A percentile compares a stretch with the other conserved stretches of the same genome.
These are phyloP conservation scores for Tubosaeta sp. DNA, from an alignment of 768 basidiomycete genomes.

Conservation along the genomic window DNA sequence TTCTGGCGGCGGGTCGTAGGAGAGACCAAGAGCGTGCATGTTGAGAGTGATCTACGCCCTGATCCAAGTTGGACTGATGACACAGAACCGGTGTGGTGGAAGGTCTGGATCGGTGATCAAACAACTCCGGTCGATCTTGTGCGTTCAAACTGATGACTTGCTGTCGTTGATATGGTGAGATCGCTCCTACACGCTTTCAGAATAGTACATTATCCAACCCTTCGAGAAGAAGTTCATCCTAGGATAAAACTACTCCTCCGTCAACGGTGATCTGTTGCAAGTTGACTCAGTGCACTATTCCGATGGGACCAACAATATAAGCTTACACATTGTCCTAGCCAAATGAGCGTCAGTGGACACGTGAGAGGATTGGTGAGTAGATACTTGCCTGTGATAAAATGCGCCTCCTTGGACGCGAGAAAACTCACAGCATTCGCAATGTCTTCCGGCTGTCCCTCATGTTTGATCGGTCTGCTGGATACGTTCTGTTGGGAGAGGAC, in stretches of 20 bases:
- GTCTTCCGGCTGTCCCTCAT: constrained; percentile 28
- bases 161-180: too few species aligned
- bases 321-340: constrained; percentile 24
- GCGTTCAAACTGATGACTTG: too few species aligned
- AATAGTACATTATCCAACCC: neutral
- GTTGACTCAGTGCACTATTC: neutral
- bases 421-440: constrained; percentile 35
- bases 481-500: neutral
- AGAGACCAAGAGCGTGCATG: neutral
- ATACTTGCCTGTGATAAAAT: constrained; percentile 9
- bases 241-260: constrained; percentile 12
- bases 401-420: constrained; percentile 34
- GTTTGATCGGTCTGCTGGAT: constrained; percentile 4
- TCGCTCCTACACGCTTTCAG: neutral
- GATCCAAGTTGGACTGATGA: neutral
- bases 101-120: neutral
- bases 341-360: neutral
- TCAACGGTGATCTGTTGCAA: constrained; percentile 16
- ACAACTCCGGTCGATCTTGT: neutral
- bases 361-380: too few species aligned
- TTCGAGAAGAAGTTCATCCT: neutral
- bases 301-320: neutral
- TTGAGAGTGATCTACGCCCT: neutral
- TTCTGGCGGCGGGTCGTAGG: constrained; percentile 28
- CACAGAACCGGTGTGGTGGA: neutral